Evolutionary conservation across 768 basidiomycete species (phyloP), one percentile per base, ranked within the genome.

Genomic region (Asterophora lycoperdoides): DNA sequence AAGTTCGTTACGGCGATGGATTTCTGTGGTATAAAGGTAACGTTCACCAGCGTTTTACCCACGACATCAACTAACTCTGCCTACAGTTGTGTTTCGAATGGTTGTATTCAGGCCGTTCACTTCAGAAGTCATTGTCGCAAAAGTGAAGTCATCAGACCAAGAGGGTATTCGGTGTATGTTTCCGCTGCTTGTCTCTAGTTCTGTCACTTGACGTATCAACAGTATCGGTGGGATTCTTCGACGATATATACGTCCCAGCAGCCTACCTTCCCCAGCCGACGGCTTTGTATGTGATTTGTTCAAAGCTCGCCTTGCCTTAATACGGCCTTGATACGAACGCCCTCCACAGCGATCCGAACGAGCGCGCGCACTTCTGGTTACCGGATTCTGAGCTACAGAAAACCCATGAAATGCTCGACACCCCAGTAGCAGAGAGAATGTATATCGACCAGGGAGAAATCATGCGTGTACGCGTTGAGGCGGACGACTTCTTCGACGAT

Each of bases 211-310:
- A 26, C 13, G 28, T 47, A 34, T 44, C 13, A 8, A 46, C 29
- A 95, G 93, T 95, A 20, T 80, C 86, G 17, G 65, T 96, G 14
- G 88, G 86, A 15, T 97, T 98, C 73, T 98, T 98, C 60, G 90
- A 93, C 66, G 93, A 97, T 58, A 84, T 97, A 18, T 89, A 91
- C 61, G 78, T 97, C 39, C 90, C 93, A 0, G 68, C 78, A 0
- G 70, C 78, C 3, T 84, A 90, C 49, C 80, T 97, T 5, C 93
- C 94, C 1, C 80, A 86, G 58, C 86, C 91, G 20, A 80, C 77
- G 33, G 80, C 86, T 3, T 92, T 90, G 89, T 89, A 62, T 42
- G 84, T 66, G 5, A 35, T 30, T 11, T 46, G 14, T 43, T 30
- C n/a, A n/a, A n/a, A n/a, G n/a, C n/a, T n/a, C n/a, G n/a, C n/a